Base-by-base conservation (phyloP, 1,284 basidiomycete genomes). In the Cryptococcus sp. region DNA sequence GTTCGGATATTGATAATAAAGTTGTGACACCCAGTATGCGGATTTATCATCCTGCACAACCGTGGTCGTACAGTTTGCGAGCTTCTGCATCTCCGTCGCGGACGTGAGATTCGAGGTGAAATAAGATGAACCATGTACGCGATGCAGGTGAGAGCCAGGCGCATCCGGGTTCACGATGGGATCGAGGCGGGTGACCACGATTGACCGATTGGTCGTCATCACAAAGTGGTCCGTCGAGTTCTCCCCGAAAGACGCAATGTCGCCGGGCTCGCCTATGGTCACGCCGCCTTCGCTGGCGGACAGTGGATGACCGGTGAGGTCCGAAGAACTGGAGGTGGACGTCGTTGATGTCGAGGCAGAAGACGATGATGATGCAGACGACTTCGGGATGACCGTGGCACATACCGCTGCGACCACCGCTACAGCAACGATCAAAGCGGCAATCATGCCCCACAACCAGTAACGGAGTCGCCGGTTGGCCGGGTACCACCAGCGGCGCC, bases 301-400 rank as follows among this genome's bases (percentile, higher is more conserved):
- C 6, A 91, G 81, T 17, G 89, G 75, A 45, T 83, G 57, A 15
- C 65, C 66, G 19, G 60, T 67, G 53, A 77, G 31, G 27, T 53
- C 52, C 7, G 16, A 81, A 45, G 63, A 58, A n/a, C 72, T 69
- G 42, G 59, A 66, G 27, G 77, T 67, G 64, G 72, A 20, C 41
- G 53, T 73, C 15, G 46, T 25, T 42, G 47, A 13, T 40, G 44
- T 22, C 44, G 52, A 46, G 25, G 27, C 3, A n/a, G 27, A 35
- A 23, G 19, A 16, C 8, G 39, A 50, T 7, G 55, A 90, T 68
- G 3, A 82, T 80, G 1, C 89, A 90, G 53, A 90, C 82, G 70
- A 91, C 88, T 73, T 91, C 88, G 5, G 89, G 89, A 71, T 90
- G 88, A 66, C 60, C 5, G 53, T 56, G 3, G 61, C 61, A 42